These are phyloP conservation scores for Ciborinia camelliae DNA, from an alignment of 2,329 filamentous ascomycete species.

Conservation along the genomic window DNA sequence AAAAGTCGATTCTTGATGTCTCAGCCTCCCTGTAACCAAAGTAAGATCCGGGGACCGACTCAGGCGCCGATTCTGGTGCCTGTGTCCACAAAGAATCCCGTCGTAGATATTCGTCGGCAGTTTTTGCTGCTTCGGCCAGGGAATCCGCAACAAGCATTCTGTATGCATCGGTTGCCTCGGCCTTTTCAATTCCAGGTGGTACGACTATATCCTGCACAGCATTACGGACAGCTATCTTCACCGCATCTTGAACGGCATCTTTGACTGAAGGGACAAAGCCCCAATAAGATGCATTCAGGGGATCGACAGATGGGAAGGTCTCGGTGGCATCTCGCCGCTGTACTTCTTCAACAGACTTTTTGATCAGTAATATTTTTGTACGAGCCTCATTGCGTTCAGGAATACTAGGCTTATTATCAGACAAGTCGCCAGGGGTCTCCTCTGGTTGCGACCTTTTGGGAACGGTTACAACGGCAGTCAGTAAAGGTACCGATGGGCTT, in stretches of 20 bases:
- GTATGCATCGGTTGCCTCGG: slow-evolving; percentile 29
- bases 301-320: slow-evolving; percentile 14
- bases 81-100: slow-evolving; percentile 26
- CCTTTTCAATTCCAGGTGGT: slow-evolving; percentile 25
- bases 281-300: slow-evolving; percentile 32
- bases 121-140: slow-evolving; percentile 27
- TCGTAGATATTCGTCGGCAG: slow-evolving; percentile 31
- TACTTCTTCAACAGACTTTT: slow-evolving; percentile 20
- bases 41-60: neutral
- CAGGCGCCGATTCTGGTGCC: neutral
- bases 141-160: slow-evolving; percentile 30
- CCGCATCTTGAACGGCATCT: slow-evolving; percentile 32
- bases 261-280: slow-evolving; percentile 33
- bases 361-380: neutral
- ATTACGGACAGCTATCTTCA: slow-evolving; percentile 32
- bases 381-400: slow-evolving; percentile 13
- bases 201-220: slow-evolving; percentile 29
- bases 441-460: neutral
- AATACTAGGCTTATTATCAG: slow-evolving; percentile 9
- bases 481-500: slow-evolving; percentile 8
- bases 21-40: neutral
- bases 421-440: neutral
- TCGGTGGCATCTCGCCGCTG: slow-evolving; percentile 3
- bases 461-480: slow-evolving; percentile 19
- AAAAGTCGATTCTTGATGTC: slow-evolving; percentile 6